Percentiles rank a stretch among this genome's conserved stretches.
phyloP scores from a whole-genome alignment of 768 basidiomycete genomes.

The Phylloporus scabripes region DNA sequence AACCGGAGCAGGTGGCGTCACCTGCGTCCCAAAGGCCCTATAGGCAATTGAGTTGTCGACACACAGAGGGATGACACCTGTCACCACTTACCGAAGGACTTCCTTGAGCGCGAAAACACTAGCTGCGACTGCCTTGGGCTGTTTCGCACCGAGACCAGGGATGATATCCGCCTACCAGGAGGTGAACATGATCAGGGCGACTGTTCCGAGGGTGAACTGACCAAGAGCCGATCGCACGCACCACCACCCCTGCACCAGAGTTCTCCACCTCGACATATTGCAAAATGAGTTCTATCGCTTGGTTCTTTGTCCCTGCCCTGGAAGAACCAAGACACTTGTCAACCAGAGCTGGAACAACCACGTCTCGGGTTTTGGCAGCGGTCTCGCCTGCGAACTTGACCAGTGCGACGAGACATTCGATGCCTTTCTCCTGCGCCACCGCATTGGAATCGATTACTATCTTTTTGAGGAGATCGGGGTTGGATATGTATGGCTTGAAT shows the following conservation, averaged over 20 bases:
- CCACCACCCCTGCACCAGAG: constrained; percentile 78
- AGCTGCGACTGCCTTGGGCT: constrained; percentile 89
- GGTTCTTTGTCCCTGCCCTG: constrained; percentile 82
- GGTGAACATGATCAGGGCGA: constrained; percentile 24
- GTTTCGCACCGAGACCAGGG: constrained; percentile 84
- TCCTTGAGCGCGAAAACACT: constrained; percentile 76
- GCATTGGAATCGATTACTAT: constrained; percentile 89
- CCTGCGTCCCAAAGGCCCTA: constrained; percentile 76
- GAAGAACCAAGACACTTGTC: constrained; percentile 95
- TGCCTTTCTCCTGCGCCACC: constrained; percentile 96
- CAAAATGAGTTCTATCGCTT: constrained; percentile 77
- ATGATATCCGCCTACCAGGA: constrained; percentile 62
- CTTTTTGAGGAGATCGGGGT: constrained; percentile 75
- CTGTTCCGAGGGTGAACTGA: constrained; percentile 24
- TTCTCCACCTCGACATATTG: constrained; percentile 96
- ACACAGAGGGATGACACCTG: not conserved
- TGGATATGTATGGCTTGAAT: constrained; percentile 83
- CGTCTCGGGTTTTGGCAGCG: constrained; percentile 72
- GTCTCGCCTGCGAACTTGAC: constrained; percentile 91
- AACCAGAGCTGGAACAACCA: constrained; percentile 84
- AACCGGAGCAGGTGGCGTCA: constrained; percentile 70
- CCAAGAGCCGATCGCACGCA: constrained; percentile 43
- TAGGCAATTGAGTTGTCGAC: not conserved
- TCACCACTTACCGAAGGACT: constrained; percentile 61
- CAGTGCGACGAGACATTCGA: constrained; percentile 81